These are phyloP conservation scores for Leucocoprinus leucothites DNA, from an alignment of 768 basidiomycete species.

Conservation along the genomic window DNA sequence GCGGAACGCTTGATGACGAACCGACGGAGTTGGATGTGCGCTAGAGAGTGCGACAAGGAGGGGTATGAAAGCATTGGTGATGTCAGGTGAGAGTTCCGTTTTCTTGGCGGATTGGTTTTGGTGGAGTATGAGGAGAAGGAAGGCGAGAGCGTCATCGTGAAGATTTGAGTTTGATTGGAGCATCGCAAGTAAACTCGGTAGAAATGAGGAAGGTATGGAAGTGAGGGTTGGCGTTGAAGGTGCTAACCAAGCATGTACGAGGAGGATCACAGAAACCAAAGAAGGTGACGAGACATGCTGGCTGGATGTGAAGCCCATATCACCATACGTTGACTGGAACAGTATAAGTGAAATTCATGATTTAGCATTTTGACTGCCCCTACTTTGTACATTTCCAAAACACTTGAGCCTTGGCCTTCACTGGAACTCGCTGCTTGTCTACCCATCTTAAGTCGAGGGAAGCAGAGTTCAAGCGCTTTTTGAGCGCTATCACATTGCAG, in stretches of 20 bases:
- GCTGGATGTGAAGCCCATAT: constrained; percentile 25
- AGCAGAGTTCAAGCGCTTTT: constrained; percentile 40
- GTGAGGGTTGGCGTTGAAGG: constrained; percentile 5
- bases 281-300: constrained; percentile 22
- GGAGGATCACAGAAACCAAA: constrained; percentile 30
- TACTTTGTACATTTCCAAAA: constrained; percentile 17
- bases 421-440: not conserved
- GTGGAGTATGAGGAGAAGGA: constrained; percentile 42
- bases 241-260: constrained; percentile 29
- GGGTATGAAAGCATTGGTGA: constrained; percentile 44
- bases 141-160: constrained; percentile 58
- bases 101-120: constrained; percentile 15
- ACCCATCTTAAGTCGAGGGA: constrained; percentile 35
- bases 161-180: constrained; percentile 46
- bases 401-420: not conserved
- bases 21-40: constrained; percentile 53
- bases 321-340: constrained; percentile 31
- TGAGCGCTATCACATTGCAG: constrained; percentile 42
- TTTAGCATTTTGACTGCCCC: constrained; percentile 17
- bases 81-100: constrained; percentile 36
- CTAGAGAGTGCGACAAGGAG: constrained; percentile 57
- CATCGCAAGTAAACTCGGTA: constrained; percentile 43
- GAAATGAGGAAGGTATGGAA: constrained; percentile 27
- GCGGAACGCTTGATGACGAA: constrained; percentile 61
- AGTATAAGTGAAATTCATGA: not conserved